These are phyloP conservation scores for Kwoniella pini DNA, from an alignment of 768 basidiomycete genomes.

Conservation along the genomic window DNA sequence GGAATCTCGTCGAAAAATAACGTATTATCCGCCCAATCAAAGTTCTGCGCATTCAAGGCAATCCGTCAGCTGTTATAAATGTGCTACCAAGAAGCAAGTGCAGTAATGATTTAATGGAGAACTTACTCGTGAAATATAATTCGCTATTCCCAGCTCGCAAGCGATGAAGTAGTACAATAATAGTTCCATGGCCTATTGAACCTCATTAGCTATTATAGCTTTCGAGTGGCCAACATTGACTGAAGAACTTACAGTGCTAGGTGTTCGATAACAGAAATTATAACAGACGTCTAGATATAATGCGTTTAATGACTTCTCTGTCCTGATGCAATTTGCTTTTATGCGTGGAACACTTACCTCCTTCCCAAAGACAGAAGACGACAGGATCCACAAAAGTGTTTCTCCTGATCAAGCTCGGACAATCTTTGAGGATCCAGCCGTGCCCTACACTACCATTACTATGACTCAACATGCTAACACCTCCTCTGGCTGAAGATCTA, in stretches of 20 bases:
- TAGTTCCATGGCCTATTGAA: slow-evolving; percentile 68
- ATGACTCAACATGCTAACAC: slow-evolving; percentile 79
- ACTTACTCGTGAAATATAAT: slow-evolving; percentile 68
- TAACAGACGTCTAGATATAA: slow-evolving; percentile 88
- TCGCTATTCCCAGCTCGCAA: slow-evolving; percentile 81
- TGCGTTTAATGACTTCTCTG: no score
- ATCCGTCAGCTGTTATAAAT: no score
- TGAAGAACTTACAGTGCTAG: slow-evolving; percentile 62
- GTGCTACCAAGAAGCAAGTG: no score
- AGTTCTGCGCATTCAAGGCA: no score
- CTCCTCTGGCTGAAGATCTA: slow-evolving; percentile 52
- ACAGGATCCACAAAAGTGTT: slow-evolving; percentile 87
- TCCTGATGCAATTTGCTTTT: no score
- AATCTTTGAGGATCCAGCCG: slow-evolving; percentile 81
- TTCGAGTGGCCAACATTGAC: background rate
- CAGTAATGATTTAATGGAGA: background rate
- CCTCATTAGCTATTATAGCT: background rate
- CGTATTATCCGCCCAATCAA: slow-evolving; percentile 75
- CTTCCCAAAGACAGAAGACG: slow-evolving; percentile 90
- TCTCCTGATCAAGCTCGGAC: slow-evolving; percentile 67
- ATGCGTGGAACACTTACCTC: slow-evolving; percentile 61
- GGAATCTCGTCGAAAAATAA: slow-evolving; percentile 90
- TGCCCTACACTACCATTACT: slow-evolving; percentile 86
- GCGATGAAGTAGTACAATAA: slow-evolving; percentile 85
- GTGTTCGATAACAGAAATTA: slow-evolving; percentile 79